A percentile compares a stretch with the other conserved stretches of the same genome.
Evolutionary conservation across 495 filamentous ascomycete species (phyloP).

Genomic region (Lindgomyces ingoldianus): DNA sequence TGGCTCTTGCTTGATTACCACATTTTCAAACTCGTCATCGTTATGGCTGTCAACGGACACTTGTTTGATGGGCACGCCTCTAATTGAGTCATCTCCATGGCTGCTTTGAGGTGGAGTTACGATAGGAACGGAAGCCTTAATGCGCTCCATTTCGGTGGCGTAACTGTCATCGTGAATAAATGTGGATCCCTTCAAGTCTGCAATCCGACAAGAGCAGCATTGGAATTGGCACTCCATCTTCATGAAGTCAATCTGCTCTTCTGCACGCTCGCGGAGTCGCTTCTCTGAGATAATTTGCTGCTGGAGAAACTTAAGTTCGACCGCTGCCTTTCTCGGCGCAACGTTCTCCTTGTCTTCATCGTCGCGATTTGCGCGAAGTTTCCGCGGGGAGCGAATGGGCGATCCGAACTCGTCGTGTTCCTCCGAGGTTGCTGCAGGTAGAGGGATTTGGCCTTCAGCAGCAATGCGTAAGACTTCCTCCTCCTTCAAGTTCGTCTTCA

Average conservation of each 20-base stretch:
- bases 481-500: conserved; percentile 63
- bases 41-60: conserved; percentile 18
- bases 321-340: conserved; percentile 30
- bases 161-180: conserved; percentile 54
- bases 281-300: conserved; percentile 67
- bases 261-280: conserved; percentile 63
- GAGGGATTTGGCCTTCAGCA: conserved; percentile 61
- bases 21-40: conserved; percentile 26
- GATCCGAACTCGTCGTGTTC: conserved; percentile 44
- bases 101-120: conserved; percentile 34
- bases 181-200: conserved; percentile 52
- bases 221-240: conserved; percentile 76
- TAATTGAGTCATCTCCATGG: conserved; percentile 26
- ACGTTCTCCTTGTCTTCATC: conserved; percentile 49
- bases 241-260: conserved; percentile 78
- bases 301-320: conserved; percentile 57
- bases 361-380: conserved; percentile 26
- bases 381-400: conserved; percentile 43
- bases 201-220: conserved; percentile 65
- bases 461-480: conserved; percentile 63
- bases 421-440: conserved; percentile 49
- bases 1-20: conserved; percentile 15
- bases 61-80: conserved; percentile 17
- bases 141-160: conserved; percentile 36
- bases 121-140: conserved; percentile 36